Base-by-base conservation (phyloP, 2,329 filamentous ascomycete species). In the Myriosclerotinia scirpicola region DNA sequence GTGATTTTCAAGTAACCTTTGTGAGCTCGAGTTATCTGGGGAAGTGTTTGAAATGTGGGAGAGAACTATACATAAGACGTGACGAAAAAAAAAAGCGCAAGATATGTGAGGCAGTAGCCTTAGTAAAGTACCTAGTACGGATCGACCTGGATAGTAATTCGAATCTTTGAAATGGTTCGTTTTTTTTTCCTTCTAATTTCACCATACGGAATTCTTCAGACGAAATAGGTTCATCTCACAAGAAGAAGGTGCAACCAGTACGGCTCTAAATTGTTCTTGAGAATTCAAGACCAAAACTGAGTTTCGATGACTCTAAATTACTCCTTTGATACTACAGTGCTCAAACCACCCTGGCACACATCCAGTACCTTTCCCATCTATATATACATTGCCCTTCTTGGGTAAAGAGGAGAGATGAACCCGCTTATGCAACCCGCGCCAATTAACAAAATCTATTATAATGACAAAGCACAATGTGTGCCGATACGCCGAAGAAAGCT, bases 331-430 rank as follows among this genome's bases (percentile, higher is more conserved):
- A 67, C 65, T 70, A 56, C 59, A 67, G 71, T 69, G 69, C 72
- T 67, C 69, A 70, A 68, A 66, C 65, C 70, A 69, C 65, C 70
- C 63, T 70, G 54, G 64, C 62, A 58, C 34, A 52, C 54, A 40
- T 58, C 26, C 48, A 65, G 40, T 61, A 66, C 53, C 50, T 42
- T 65, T 64, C 62, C 70, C 69, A 67, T 75, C 71, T 76, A 76
- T 75, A 72, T 76, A 66, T 76, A 77, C 75, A 76, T 68, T 71
- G 66, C 68, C 67, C 64, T 44, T 30, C 22, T 66, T 70, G 63
- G 54, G 68, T 67, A 59, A 70, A 75, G 75, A 76, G 75, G 73
- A 75, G 75, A 76, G 74, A 73, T 76, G 70, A 71, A 74, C 71
- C 74, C 75, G 73, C 73, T 76, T 71, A 76, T 77, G 75, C 75